Evolutionary conservation across 345 rosid genomes (phyloP), one percentile per base, ranked within the genome.

Genomic region (Eucalyptus polybractea): DNA sequence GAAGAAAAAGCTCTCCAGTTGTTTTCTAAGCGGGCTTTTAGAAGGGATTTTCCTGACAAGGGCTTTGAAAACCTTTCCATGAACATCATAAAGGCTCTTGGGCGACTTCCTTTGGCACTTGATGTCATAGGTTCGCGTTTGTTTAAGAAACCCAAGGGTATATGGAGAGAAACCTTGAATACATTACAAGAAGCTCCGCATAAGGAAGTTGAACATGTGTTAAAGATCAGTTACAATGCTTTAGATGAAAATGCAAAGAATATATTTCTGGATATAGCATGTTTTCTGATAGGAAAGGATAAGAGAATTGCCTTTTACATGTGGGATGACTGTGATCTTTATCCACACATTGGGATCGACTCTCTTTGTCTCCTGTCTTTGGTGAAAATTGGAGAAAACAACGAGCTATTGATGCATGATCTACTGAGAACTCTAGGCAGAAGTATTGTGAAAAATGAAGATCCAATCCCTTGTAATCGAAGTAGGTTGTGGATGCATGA

Each of bases 311-410:
- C 76, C 76, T 65, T 4, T 7, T n/a, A 65, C 76, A 65, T 65
- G 76, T 65, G 76, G 76, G 6, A n/a, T 0, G 37, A 65, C 37
- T n/a, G 76, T 65, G 0, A 2, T 4, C 19, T 7, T 65, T 14
- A 65, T 65, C 72, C 72, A 7, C 0, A 0, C 0, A n/a, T 0
- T 0, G 72, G 72, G 19, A 65, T 65, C 0, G 0, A 65, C 0
- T 1, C 5, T 65, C 5, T 65, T 0, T 3, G 0, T 65, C 2
- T n/a, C 4, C 2, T 3, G 37, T 65, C 76, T 14, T 4, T 7
- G 10, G 37, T 65, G 37, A 65, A 65, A 65, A n/a, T 65, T n/a
- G 67, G 67, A 60, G 31, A 60, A 12, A 60, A 60, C 31, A 27
- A 27, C 0, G 7, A 60, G 67, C 31, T 60, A 6, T 60, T 27